Percentiles rank a stretch among this genome's conserved stretches.
Evolutionary conservation across 768 basidiomycete species (phyloP).

Genomic region (Boletus bicolor): DNA sequence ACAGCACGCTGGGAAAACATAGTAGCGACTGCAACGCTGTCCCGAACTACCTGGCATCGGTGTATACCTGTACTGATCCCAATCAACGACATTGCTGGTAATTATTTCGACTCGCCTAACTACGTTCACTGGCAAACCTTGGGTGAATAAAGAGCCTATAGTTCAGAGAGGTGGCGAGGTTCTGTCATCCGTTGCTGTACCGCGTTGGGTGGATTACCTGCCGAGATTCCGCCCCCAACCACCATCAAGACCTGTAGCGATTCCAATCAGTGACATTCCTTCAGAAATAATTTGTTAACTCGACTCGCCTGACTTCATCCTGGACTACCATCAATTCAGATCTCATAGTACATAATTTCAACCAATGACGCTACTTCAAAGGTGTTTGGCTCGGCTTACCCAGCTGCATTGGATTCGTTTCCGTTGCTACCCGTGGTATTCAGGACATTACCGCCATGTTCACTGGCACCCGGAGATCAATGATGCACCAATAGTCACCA

Average conservation of each 20-base stretch:
- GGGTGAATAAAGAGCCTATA: not conserved
- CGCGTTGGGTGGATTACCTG: too few species aligned
- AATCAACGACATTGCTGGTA: too few species aligned
- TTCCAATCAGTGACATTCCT: not conserved
- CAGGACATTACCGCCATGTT: slow-evolving; percentile 90
- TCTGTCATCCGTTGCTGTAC: too few species aligned
- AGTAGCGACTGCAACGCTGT: too few species aligned
- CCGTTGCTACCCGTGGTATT: slow-evolving; percentile 62
- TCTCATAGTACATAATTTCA: too few species aligned
- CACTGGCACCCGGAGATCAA: slow-evolving; percentile 77
- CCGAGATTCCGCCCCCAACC: not conserved
- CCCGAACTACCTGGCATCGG: not conserved
- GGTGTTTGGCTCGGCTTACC: not conserved
- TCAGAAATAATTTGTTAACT: too few species aligned
- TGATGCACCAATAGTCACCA: slow-evolving; percentile 70
- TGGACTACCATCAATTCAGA: not conserved
- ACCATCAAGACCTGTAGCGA: not conserved
- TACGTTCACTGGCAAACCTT: not conserved
- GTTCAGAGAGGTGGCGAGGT: not conserved
- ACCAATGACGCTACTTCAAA: too few species aligned
- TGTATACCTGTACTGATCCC: too few species aligned
- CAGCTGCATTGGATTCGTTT: not conserved
- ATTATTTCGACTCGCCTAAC: not conserved
- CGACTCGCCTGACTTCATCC: not conserved
- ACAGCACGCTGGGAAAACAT: not conserved